Evolutionary conservation across 495 filamentous ascomycete genomes (phyloP).

Genomic region (Tuber calosporum): DNA sequence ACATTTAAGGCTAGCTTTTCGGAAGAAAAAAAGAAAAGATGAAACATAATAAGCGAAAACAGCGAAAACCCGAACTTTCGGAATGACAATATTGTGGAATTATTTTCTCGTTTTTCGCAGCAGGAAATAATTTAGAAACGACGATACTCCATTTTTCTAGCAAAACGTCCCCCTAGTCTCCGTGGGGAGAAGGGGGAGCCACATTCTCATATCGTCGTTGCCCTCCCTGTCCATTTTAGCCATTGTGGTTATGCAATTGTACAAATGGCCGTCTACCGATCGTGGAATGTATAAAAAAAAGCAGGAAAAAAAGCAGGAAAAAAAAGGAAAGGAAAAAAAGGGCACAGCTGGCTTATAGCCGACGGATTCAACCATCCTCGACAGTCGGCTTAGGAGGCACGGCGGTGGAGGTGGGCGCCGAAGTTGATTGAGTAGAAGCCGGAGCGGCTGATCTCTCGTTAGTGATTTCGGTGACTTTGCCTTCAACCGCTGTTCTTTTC

Average conservation of each 20-base stretch:
- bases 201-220: background rate
- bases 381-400: slow-evolving; percentile 32
- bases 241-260: background rate
- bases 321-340: background rate
- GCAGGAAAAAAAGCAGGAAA: background rate
- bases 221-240: background rate
- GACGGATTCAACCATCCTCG: slow-evolving; percentile 26
- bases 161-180: background rate
- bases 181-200: background rate
- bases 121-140: background rate
- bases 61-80: background rate
- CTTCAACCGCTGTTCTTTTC: slow-evolving; percentile 6
- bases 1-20: background rate
- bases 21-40: background rate
- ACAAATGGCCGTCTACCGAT: background rate
- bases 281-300: background rate
- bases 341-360: background rate
- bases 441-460: slow-evolving; percentile 10
- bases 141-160: background rate
- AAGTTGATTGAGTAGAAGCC: background rate
- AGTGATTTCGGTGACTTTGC: slow-evolving; percentile 10
- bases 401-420: slow-evolving; percentile 23
- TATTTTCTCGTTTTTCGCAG: background rate
- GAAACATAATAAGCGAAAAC: background rate
- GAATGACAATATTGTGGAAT: background rate